Base-by-base conservation (phyloP, 768 basidiomycete genomes). In the Phlebiopsis flavidoalba region DNA sequence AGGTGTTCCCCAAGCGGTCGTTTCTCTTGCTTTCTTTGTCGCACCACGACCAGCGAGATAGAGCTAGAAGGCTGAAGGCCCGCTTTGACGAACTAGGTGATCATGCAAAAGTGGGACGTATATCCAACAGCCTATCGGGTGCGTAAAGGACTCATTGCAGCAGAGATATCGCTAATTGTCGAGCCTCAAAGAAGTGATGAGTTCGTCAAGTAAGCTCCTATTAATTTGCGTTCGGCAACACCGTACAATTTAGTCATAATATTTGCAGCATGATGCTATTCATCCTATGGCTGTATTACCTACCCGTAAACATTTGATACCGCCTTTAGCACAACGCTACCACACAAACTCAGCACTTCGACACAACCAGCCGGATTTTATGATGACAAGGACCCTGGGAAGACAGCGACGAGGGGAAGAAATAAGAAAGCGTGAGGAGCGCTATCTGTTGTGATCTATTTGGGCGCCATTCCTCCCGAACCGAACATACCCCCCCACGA, bases 401-500 rank as follows among this genome's bases (percentile, higher is more conserved):
- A n/a, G 5, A 53, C 15, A 53, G 52, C 7, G 8, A 36, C 12
- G 52, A 21, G 35, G 52, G 19, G 52, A 36, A 51, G 50, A 53
- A n/a, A 36, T 53, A 21, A n/a, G 52, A 22, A 11, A n/a, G 5
- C 22, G 50, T 31, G 24, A 52, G 50, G 21, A 53, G 52, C 52
- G 52, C 52, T 53, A n/a, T 36, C 52, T 53, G 55, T 61, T 61
- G 54, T 50, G 35, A 49, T 52, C 11, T 61, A 35, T 61, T 61
- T 61, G 60, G 55, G 60, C 54, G 54, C 37, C 54, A 37, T 10
- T 31, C 54, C 21, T 14, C 11, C 40, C 54, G 37, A 55, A 11
- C 43, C 37, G 40, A 45, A 45, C 37, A 35, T 36, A 21, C 37
- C n/a, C n/a, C n/a, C 35, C 31, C 61, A 62, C 57, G 61, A 62